Percentiles rank a stretch among this genome's conserved stretches.
Evolutionary conservation across 441 rosid species (phyloP).

Genomic region (Capsella rubella): DNA sequence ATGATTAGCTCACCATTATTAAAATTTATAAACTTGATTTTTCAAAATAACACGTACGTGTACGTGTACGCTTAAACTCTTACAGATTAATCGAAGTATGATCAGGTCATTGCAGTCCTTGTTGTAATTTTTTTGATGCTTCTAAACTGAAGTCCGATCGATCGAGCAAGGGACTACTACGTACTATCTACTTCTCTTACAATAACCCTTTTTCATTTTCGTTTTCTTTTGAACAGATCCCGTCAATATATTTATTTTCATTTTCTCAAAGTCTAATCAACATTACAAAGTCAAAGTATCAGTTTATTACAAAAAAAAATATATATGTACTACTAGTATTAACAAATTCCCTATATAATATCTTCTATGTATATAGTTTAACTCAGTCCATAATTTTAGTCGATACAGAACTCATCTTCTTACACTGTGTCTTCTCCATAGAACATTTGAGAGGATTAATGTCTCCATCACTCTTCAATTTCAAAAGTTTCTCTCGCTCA

Average conservation of each 20-base stretch:
- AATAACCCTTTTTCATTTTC: not conserved
- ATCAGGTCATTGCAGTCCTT: constrained; percentile 7
- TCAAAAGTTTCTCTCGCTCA: constrained; percentile 22
- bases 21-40: not conserved
- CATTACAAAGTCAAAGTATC: constrained; percentile 34
- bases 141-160: not conserved
- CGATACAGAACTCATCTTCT: constrained; percentile 8
- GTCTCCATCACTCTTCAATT: constrained; percentile 31
- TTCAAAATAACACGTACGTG: not conserved
- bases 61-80: constrained; percentile 4
- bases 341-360: constrained; percentile 13
- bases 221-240: not conserved
- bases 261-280: not conserved
- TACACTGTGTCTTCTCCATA: not conserved
- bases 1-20: constrained; percentile 1
- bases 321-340: not conserved
- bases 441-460: constrained; percentile 21
- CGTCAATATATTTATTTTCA: not conserved
- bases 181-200: not conserved
- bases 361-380: not conserved
- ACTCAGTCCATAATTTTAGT: not conserved
- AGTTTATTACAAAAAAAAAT: constrained; percentile 6
- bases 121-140: not conserved
- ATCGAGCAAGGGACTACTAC: constrained; percentile 32
- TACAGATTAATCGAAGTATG: not conserved